phyloP scores from a whole-genome alignment of 192 early-diverging fungal species.

The Kappamyces sp. region DNA sequence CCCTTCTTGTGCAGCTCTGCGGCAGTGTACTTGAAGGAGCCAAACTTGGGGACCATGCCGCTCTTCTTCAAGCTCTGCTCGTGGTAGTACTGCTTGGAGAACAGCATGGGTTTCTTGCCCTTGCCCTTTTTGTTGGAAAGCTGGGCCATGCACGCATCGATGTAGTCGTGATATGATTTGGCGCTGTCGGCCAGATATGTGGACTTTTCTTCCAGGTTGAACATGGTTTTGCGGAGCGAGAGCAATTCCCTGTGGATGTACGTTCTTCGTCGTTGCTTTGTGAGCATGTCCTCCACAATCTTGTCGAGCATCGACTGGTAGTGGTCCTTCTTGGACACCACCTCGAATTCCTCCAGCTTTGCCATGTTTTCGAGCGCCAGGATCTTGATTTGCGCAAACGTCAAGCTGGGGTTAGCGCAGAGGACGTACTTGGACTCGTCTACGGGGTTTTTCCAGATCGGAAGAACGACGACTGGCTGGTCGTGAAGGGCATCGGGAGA shows the following conservation, averaged over 20 bases:
- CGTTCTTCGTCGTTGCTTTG: slow-evolving; percentile 77
- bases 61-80: slow-evolving; percentile 72
- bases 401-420: slow-evolving; percentile 32
- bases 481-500: not conserved
- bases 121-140: slow-evolving; percentile 65
- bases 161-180: slow-evolving; percentile 85
- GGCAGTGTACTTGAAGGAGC: slow-evolving; percentile 97
- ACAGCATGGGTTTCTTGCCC: slow-evolving; percentile 70
- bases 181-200: slow-evolving; percentile 81
- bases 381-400: slow-evolving; percentile 76
- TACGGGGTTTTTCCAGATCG: not conserved
- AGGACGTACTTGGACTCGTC: not conserved
- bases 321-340: slow-evolving; percentile 63
- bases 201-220: slow-evolving; percentile 77
- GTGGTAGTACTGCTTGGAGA: slow-evolving; percentile 95
- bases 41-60: slow-evolving; percentile 88
- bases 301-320: slow-evolving; percentile 92
- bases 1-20: slow-evolving; percentile 88
- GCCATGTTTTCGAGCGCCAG: slow-evolving; percentile 75
- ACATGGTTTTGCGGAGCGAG: slow-evolving; percentile 71
- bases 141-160: slow-evolving; percentile 82
- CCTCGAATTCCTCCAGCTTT: slow-evolving; percentile 68
- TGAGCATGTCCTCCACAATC: slow-evolving; percentile 89
- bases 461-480: not conserved
- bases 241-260: slow-evolving; percentile 67